A percentile compares a stretch with the other conserved stretches of the same genome.
Evolutionary conservation across 352 stramenopile species (phyloP).

Genomic region (Pythium utonaiense): DNA sequence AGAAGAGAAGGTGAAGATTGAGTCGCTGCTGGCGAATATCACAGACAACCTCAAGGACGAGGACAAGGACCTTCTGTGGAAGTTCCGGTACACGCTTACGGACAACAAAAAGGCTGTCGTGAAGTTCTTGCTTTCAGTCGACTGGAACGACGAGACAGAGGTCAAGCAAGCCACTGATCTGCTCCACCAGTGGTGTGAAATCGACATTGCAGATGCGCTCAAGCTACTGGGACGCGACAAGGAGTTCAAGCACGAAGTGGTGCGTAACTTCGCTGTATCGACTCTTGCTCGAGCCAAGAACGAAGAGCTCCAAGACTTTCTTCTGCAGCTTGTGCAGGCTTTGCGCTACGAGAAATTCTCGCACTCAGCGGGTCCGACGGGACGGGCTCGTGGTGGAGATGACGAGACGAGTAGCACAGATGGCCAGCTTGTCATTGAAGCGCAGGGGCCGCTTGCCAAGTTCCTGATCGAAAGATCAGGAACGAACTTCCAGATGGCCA

Average conservation of each 20-base stretch:
- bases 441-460: slow-evolving; percentile 75
- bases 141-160: slow-evolving; percentile 98
- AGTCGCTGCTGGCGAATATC: slow-evolving; percentile 90
- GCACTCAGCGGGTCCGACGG: slow-evolving; percentile 8
- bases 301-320: slow-evolving; percentile 96
- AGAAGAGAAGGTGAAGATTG: slow-evolving; percentile 91
- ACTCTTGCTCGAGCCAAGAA: slow-evolving; percentile 94
- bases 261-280: slow-evolving; percentile 96
- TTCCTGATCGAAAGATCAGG: slow-evolving; percentile 95
- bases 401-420: slow-evolving; percentile 46
- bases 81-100: slow-evolving; percentile 95
- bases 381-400: slow-evolving; percentile 14
- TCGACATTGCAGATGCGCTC: slow-evolving; percentile 97
- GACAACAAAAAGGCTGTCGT: slow-evolving; percentile 95
- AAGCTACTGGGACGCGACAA: slow-evolving; percentile 94
- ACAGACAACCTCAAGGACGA: slow-evolving; percentile 92
- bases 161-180: slow-evolving; percentile 91
- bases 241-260: slow-evolving; percentile 88
- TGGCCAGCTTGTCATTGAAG: slow-evolving; percentile 41
- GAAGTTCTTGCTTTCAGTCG: slow-evolving; percentile 97
- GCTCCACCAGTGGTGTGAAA: slow-evolving; percentile 84
- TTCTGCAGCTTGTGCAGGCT: slow-evolving; percentile 98
- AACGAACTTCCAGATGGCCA: slow-evolving; percentile 94
- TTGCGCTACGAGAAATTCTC: slow-evolving; percentile 87
- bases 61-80: slow-evolving; percentile 94